Base-by-base conservation (phyloP, 352 stramenopile species). In the Pythium scleroteichum region DNA sequence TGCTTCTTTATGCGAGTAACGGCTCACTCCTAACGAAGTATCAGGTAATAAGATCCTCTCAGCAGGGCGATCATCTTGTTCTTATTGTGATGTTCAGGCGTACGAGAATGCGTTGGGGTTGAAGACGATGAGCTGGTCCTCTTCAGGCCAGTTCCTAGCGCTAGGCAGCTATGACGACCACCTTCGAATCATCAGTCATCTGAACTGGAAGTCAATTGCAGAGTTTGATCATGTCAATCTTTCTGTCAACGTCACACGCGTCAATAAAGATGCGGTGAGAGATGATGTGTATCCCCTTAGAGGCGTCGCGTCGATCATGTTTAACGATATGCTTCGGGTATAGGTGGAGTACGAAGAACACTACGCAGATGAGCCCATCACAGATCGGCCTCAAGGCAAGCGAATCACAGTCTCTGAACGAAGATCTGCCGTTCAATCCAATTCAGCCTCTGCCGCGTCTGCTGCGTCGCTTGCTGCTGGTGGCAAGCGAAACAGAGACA, bases 51-150 rank as follows among this genome's bases (percentile, higher is more conserved):
- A 26, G 27, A 27, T n/a, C n/a, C n/a, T 27, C 44, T 32, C 3
- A 35, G 20, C 22, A 13, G 22, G 3, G 6, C 24, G 29, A 29
- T 49, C 39, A 45, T 13, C 4, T 48, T 38, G 19, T 13, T 19
- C 13, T 44, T 7, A 20, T 20, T 19, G 6, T 20, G 3, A 19
- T 13, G 6, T 13, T 7, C 16, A 93, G 82, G 82, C 85, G 5
- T 95, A 95, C 40, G 76, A 92, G 42, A 83, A 91, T 53, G 85
- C 83, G 3, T 61, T 95, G 9, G 85, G 85, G 6, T 57, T 95
- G 19, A 87, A 87, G 33, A 56, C 68, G 1, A 90, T 95, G 73
- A 52, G 65, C n/a, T 93, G 83, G 85, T 95, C 85, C 4, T 64
- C 79, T 2, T 87, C 79, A 3, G 85, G 85, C 2, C 78, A 93